Percentiles rank a stretch among this genome's conserved stretches.
Evolutionary conservation across 176 grass and related monocot species (phyloP).

Genomic region (Canna indica): DNA sequence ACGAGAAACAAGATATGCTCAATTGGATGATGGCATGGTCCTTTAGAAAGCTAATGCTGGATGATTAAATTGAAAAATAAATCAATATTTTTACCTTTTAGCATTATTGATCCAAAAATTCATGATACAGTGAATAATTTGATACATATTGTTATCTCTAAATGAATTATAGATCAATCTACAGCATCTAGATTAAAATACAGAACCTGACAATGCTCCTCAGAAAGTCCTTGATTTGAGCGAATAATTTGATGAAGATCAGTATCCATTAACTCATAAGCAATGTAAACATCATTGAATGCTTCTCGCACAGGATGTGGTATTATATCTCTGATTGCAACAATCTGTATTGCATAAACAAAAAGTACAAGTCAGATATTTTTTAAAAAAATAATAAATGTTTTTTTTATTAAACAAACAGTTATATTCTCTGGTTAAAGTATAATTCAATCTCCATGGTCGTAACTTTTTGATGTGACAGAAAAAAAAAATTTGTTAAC

Average conservation of each 20-base stretch:
- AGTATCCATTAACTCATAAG: constrained; percentile 98
- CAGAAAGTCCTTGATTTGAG: constrained; percentile 96
- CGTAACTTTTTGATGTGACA: not conserved
- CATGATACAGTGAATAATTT: not conserved
- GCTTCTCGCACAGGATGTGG: constrained; percentile 52
- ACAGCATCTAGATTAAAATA: not conserved
- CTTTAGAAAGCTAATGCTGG: too few species aligned
- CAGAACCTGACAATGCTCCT: constrained; percentile 92
- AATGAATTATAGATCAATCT: not conserved
- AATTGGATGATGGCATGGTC: not conserved
- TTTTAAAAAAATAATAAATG: not conserved
- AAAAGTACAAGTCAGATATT: not conserved
- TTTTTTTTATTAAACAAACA: not conserved
- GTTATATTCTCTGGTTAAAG: not conserved
- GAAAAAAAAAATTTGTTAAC: not conserved
- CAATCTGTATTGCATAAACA: constrained; percentile 45
- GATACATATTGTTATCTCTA: not conserved
- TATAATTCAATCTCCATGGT: not conserved
- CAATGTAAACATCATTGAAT: constrained; percentile 96
- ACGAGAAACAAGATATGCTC: not conserved
- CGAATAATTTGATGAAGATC: constrained; percentile 99
- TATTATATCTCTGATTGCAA: constrained; percentile 98
- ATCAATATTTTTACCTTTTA: too few species aligned
- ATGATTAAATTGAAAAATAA: not conserved
- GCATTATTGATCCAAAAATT: too few species aligned